Base-by-base conservation (phyloP, 257 asterid genomes). In the Solanum megistacrolobum region DNA sequence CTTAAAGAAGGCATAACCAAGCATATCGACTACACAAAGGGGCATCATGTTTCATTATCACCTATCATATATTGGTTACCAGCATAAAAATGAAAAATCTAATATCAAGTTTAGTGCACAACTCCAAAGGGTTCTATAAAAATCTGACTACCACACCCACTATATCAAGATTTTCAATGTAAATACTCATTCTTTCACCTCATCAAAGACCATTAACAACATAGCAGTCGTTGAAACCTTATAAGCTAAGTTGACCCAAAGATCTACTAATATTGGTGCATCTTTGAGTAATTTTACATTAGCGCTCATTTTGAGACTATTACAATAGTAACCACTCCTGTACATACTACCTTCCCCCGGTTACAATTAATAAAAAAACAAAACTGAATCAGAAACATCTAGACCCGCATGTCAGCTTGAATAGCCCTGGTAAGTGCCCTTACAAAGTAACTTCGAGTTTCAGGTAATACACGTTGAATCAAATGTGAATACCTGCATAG, bases 401-500 rank as follows among this genome's bases (percentile, higher is more conserved):
- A 93, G 62, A 85, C 90, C 91, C 94, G 88, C 86, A 88, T 35
- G 83, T 96, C 98, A 81, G 92, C 89, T 39, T 92, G 95, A 68
- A 73, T 86, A 12, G 96, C 93, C 85, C 92, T 92, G 32, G 93
- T 91, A 89, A 96, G 95, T 39, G 92, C 91, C 89, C 95, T 90
- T 68, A 91, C 91, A 86, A 97, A 97, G 91, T 96, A 97, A 89
- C 89, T 93, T 23, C 94, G 97, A 20, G 98, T 95, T 91, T 96
- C 99, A 0, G 98, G 97, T 86, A 95, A 90, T 72, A 96, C 92
- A 7, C 96, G 96, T 46, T 93, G 92, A 88, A 96, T 95, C 90
- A 97, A 90, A 87, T 92, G 93, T 2, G 92, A 73, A 81, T 94
- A 96, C 96, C 99, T 97, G 94, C 92, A 87, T 48, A 86, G n/a